phyloP scores from a whole-genome alignment of 345 rosid genomes.

The Linum usitatissimum region DNA sequence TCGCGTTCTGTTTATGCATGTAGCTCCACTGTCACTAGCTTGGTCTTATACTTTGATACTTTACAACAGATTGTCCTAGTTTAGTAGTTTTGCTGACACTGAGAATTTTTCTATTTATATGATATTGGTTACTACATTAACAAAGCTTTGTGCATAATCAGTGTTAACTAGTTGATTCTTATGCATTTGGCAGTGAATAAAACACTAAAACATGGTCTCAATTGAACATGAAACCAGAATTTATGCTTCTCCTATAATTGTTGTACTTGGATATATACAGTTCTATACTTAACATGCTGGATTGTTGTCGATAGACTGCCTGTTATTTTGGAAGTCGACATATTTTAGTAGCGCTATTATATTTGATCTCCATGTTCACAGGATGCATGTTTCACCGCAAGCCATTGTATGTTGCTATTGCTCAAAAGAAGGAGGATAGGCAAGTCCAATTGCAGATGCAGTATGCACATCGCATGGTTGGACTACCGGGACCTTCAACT shows the following conservation, averaged over 20 bases:
- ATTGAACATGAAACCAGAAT: neutral
- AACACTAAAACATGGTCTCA: no score
- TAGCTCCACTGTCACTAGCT: no score
- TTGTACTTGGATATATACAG: neutral
- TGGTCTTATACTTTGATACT: no score
- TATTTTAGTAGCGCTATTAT: neutral
- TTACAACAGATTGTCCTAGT: no score
- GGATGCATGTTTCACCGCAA: conserved; percentile 36
- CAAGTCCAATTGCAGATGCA: conserved; percentile 24
- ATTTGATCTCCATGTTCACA: conserved; percentile 15
- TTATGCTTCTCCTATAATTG: neutral
- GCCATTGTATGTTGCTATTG: conserved; percentile 45
- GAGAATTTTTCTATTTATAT: no score
- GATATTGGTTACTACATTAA: no score
- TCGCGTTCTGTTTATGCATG: no score
- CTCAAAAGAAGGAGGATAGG: conserved; percentile 45
- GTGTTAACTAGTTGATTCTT: no score
- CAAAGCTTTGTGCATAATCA: no score
- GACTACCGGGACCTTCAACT: conserved; percentile 42
- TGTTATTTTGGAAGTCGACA: neutral
- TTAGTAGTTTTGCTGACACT: no score
- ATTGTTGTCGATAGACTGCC: neutral
- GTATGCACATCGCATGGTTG: conserved; percentile 15
- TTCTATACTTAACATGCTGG: neutral
- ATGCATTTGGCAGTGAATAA: no score